Base-by-base conservation (phyloP, 2,329 filamentous ascomycete species). In the Calonectria montana region DNA sequence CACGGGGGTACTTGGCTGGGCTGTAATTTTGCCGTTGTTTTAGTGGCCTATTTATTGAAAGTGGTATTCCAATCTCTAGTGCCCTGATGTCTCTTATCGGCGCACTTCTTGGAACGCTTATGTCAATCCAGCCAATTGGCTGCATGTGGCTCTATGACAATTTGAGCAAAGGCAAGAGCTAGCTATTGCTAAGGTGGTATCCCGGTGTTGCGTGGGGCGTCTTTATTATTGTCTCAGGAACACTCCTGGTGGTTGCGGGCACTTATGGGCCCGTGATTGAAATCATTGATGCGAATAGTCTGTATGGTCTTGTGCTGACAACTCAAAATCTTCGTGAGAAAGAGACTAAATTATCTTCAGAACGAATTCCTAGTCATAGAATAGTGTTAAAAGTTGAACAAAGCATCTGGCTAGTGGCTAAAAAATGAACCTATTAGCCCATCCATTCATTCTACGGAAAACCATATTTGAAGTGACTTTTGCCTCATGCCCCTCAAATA, bases 291-390 rank as follows among this genome's bases (percentile, higher is more conserved):
- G 77, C 78, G 1, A 85, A 86, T 67, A 76, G 0, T 82, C 83
- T 1, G 83, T 83, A 0, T 87, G 83, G 80, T 84, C 84, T 1
- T 87, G 85, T 61, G 82, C 82, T 0, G 84, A 87, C 62, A 87
- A 87, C 78, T 85, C 84, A 5, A 80, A 81, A 59, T 81, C 79
- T 18, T 35, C 21, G n/a, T 18, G 7, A 35, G 2, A 25, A 4
- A 35, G 31, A 10, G 5, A 18, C 39, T 18, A 15, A 9, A n/a
- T 39, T 39, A 13, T 15, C 37, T 4, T 39, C 13, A 4, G 13
- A 39, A 3, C 2, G 13, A 15, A 39, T 5, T 16, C 12, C 37
- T 16, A 39, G 12, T 39, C 12, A 39, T 15, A 39, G 37, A 39
- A 9, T 39, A 15, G 7, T 6, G 29, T 31, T 5, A 5, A n/a